Percentiles rank a stretch among this genome's conserved stretches.
Conservation (phyloP, 2,329 filamentous ascomycete species). For the Sclerotinia borealis region DNA sequence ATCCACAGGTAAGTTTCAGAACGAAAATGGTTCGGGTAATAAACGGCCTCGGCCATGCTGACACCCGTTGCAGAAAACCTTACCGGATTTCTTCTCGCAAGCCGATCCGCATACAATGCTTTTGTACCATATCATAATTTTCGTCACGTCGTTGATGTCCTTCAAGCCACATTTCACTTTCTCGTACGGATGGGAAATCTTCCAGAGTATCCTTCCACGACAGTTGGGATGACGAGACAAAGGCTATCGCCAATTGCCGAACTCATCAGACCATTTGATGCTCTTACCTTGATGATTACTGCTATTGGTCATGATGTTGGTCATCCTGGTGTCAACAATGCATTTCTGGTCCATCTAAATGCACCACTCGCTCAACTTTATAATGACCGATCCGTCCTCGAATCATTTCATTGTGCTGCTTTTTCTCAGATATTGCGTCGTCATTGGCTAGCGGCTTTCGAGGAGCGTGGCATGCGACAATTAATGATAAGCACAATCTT, state of each 20-base stretch:
- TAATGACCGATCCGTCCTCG: slow-evolving; percentile 92
- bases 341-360: slow-evolving; percentile 86
- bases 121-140: slow-evolving; percentile 99
- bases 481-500: slow-evolving; percentile 97
- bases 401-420: slow-evolving; percentile 95
- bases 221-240: neutral
- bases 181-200: slow-evolving; percentile 73
- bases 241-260: slow-evolving; percentile 62
- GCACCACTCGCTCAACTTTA: slow-evolving; percentile 91
- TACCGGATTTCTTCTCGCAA: slow-evolving; percentile 78
- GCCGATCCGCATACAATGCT: slow-evolving; percentile 88
- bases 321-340: slow-evolving; percentile 96
- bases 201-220: slow-evolving; percentile 53
- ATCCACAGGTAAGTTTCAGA: slow-evolving; percentile 55
- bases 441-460: slow-evolving; percentile 81
- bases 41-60: slow-evolving; percentile 33
- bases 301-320: slow-evolving; percentile 98
- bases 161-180: slow-evolving; percentile 90
- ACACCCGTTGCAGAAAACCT: slow-evolving; percentile 60
- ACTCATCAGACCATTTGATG: slow-evolving; percentile 80
- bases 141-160: slow-evolving; percentile 90
- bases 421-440: slow-evolving; percentile 92
- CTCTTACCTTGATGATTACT: slow-evolving; percentile 80
- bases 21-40: slow-evolving; percentile 27
- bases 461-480: slow-evolving; percentile 72